Evolutionary conservation across 805 yeast species (phyloP), one percentile per base, ranked within the genome.

Genomic region (Peterozyma toletana): DNA sequence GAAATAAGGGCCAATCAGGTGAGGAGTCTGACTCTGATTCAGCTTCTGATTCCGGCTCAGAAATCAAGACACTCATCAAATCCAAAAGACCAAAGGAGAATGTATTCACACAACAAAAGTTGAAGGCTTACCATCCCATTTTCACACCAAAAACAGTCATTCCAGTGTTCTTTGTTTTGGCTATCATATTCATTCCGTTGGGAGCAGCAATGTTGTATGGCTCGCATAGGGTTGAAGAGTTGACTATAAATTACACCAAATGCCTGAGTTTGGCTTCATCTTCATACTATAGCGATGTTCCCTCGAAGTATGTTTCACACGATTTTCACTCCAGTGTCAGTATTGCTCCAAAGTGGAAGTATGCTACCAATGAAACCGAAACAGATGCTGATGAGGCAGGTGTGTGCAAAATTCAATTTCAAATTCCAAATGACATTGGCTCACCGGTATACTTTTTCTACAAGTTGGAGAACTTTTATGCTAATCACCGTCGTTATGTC

Each of bases 401-500:
- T 48, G 68, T 72, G 5, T 91, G 99, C 63, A 68, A 73, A 40
- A 55, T 91, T 39, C 82, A 81, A 56, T 93, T 91, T 63, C 74
- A 77, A 48, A 66, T 89, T 33, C 95, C 96, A 15, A 69, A 73
- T 45, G 80, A 80, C 41, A 68, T 91, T 59, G 76, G 81, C 30
- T 77, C 83, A 2, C 88, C 95, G 6, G 68, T 90, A 13, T 89
- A 72, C 58, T 58, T 88, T 49, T 93, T 84, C 64, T 91, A 91
- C 67, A 79, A 80, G 52, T 66, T 91, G 52, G 86, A 95, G 39
- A 84, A 86, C 60, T 93, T 91, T 62, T 87, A 73, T 62, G 96
- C 95, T 58, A 91, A 93, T 64, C 99, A 91, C 67, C 79, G 99
- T 50, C 84, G 95, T 53, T 93, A 85, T 58, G 97, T 89, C n/a